Base-by-base conservation (phyloP, 2,329 filamentous ascomycete genomes). In the Stenocarpella maydis region DNA sequence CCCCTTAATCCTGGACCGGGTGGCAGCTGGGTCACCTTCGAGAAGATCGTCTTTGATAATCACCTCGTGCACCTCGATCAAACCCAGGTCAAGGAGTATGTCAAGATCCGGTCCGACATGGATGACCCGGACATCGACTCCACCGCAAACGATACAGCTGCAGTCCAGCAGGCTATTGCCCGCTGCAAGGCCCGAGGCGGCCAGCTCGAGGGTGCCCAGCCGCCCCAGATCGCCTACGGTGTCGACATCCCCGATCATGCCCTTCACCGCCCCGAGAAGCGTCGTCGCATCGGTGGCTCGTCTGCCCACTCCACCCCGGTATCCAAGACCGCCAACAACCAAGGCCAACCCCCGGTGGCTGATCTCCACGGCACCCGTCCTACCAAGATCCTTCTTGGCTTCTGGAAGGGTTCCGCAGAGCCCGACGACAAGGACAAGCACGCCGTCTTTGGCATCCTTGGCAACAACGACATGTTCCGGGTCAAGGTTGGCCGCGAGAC, bases 21-120 rank as follows among this genome's bases (percentile, higher is more conserved):
- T 26, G 88, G 87, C 65, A 89, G 87, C 75, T 90, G 88, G 88
- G 87, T 90, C 28, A 90, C 87, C 0, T 90, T 90, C 73, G 86
- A 89, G 69, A 82, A 86, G 24, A 83, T 90, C 37, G 83, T 88
- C 26, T 90, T 90, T 73, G 84, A 86, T 2, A 76, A 84, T 9
- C 87, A 89, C 69, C 83, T 91, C 0, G 79, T 86, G 17, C 83
- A 83, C 2, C 78, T 89, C 5, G 84, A 87, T 64, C 84, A 89
- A 58, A 82, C 85, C 34, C 84, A 88, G 39, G 77, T 91, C 39
- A 90, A 90, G 74, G 88, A 90, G 74, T 91, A 88, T 69, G 87
- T 90, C 61, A 87, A 87, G 71, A 78, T 89, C 31, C 83, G 86
- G 6, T 77, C 80, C 1, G 83, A 84, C 0, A 53, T 71, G 2